Conservation (phyloP, 495 filamentous ascomycete species). For the Trichodelitschia bisporula region DNA sequence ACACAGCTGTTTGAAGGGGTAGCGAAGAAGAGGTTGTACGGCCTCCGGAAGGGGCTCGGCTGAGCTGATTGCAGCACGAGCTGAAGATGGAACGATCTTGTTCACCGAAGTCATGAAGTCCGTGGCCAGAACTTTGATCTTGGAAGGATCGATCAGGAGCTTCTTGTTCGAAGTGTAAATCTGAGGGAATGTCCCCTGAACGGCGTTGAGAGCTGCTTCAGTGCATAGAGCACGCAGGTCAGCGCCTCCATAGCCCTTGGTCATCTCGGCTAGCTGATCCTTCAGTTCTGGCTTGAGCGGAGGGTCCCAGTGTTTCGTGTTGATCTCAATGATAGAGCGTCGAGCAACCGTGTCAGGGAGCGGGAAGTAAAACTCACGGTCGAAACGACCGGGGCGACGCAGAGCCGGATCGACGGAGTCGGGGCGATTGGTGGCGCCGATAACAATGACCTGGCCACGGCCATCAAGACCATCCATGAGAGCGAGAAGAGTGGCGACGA, state of each 20-base stretch:
- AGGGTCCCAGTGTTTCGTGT: slow-evolving; percentile 82
- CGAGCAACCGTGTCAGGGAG: slow-evolving; percentile 58
- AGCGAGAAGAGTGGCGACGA: slow-evolving; percentile 82
- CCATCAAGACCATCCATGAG: slow-evolving; percentile 99
- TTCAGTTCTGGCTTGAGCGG: slow-evolving; percentile 53
- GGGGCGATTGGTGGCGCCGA: slow-evolving; percentile 90
- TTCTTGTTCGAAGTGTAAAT: slow-evolving; percentile 85
- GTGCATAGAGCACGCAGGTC: slow-evolving; percentile 87
- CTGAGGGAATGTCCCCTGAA: slow-evolving; percentile 85
- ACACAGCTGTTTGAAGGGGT: slow-evolving; percentile 41
- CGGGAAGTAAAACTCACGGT: slow-evolving; percentile 94
- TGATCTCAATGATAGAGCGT: slow-evolving; percentile 74
- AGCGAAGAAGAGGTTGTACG: slow-evolving; percentile 59
- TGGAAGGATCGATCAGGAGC: slow-evolving; percentile 62
- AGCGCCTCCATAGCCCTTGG: slow-evolving; percentile 90
- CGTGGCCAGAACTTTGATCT: slow-evolving; percentile 61
- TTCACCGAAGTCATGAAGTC: slow-evolving; percentile 95
- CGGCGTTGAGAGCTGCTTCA: slow-evolving; percentile 93
- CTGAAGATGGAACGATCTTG: slow-evolving; percentile 85
- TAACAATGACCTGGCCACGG: slow-evolving; percentile 90
- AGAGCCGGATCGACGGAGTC: slow-evolving; percentile 93
- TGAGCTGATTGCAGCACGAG: slow-evolving; percentile 59
- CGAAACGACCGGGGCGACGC: slow-evolving; percentile 81
- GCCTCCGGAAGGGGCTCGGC: slow-evolving; percentile 51
- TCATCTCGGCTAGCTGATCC: slow-evolving; percentile 55